Conservation (phyloP, 306 rosid genomes). For the Alnus glutinosa region DNA sequence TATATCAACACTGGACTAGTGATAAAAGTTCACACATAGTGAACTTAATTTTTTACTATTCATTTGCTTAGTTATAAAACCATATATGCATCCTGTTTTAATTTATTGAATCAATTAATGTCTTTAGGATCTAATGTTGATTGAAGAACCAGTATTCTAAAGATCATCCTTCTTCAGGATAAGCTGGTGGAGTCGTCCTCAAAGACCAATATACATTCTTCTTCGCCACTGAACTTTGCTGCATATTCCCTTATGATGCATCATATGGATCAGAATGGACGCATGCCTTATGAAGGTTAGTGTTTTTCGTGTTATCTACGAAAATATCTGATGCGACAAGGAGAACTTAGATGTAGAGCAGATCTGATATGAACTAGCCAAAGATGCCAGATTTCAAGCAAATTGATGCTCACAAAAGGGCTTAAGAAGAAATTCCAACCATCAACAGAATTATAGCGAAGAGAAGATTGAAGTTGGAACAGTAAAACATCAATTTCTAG, state of each 20-base stretch:
- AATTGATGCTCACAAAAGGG: too few relatives aligned
- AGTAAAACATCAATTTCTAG: too few relatives aligned
- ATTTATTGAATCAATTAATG: slow-evolving; percentile 47
- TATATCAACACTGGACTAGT: slow-evolving; percentile 17
- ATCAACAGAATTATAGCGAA: too few relatives aligned
- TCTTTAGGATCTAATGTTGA: slow-evolving; percentile 73
- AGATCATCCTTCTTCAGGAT: slow-evolving; percentile 88
- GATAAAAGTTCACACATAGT: slow-evolving; percentile 20
- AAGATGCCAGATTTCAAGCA: too few relatives aligned
- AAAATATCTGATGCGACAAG: background rate
- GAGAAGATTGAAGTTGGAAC: too few relatives aligned
- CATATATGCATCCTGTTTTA: slow-evolving; percentile 41
- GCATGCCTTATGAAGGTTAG: slow-evolving; percentile 71
- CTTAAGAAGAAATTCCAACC: too few relatives aligned
- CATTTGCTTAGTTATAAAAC: slow-evolving; percentile 30
- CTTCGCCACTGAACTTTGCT: slow-evolving; percentile 47
- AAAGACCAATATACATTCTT: slow-evolving; percentile 53
- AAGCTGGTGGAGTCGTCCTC: slow-evolving; percentile 70
- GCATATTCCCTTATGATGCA: slow-evolving; percentile 57
- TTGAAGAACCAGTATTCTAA: slow-evolving; percentile 78
- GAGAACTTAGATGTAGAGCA: too few relatives aligned
- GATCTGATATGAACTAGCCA: too few relatives aligned
- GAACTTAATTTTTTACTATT: slow-evolving; percentile 15
- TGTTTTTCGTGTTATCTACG: slow-evolving; percentile 3
- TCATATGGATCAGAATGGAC: slow-evolving; percentile 50